Percentiles rank a stretch among this genome's conserved stretches.
phyloP scores from a whole-genome alignment of 164 flowering plant species.

The Magnolia kwangsiensis region DNA sequence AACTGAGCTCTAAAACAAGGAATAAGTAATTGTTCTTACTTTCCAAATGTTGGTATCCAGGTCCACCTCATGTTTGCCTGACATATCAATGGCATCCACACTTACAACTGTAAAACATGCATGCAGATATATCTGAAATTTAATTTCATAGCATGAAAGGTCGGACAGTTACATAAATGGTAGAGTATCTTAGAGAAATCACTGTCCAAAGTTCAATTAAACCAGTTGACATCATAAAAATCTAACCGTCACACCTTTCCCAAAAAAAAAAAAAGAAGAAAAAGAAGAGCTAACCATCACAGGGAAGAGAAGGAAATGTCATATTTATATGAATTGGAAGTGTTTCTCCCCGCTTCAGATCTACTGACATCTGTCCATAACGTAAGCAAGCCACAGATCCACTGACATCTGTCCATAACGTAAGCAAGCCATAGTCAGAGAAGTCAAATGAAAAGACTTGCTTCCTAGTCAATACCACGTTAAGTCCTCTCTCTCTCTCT shows the following conservation, averaged over 20 bases:
- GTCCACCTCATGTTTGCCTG: constrained; percentile 99
- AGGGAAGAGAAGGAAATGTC: constrained; percentile 93
- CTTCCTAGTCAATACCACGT: background rate
- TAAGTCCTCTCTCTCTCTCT: too few relatives aligned
- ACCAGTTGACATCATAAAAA: too few relatives aligned
- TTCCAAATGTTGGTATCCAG: constrained; percentile 99
- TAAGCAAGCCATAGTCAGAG: background rate
- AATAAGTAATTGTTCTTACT: constrained; percentile 35
- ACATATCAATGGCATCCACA: constrained; percentile 98
- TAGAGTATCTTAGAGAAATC: too few relatives aligned
- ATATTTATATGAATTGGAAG: constrained; percentile 97
- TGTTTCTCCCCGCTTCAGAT: constrained; percentile 92
- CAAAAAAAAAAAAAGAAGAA: background rate
- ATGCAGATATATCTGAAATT: background rate
- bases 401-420: too few relatives aligned
- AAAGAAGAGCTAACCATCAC: constrained; percentile 66
- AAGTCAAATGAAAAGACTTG: background rate
- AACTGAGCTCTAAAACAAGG: background rate
- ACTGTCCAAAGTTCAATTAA: too few relatives aligned
- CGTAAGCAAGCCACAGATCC: too few relatives aligned
- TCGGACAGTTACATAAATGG: background rate
- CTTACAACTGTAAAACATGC: constrained; percentile 62
- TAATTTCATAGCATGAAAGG: background rate
- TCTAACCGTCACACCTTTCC: too few relatives aligned
- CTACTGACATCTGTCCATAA: constrained; percentile 83